A percentile compares a stretch with the other conserved stretches of the same genome.
These are phyloP conservation scores for Coniochaeta sp. DNA, from an alignment of 2,329 filamentous ascomycete genomes.

Conservation along the genomic window DNA sequence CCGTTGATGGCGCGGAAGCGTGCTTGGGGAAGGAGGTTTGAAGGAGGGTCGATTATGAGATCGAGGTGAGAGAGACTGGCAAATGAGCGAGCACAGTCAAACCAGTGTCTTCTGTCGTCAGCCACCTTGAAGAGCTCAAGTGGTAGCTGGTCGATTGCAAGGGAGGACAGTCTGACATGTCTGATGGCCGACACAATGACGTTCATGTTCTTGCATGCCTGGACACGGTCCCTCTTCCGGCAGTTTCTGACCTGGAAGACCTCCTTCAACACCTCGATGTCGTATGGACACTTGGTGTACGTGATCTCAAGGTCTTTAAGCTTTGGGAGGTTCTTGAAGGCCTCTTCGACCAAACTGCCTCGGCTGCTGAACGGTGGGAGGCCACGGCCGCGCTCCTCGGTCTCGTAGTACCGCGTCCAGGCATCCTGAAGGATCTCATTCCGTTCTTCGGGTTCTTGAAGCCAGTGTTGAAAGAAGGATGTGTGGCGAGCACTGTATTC, in stretches of 20 bases:
- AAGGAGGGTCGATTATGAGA: conserved; percentile 27
- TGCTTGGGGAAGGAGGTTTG: conserved; percentile 21
- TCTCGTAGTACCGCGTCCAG: conserved; percentile 28
- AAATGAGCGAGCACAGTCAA: conserved; percentile 31
- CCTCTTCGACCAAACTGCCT: conserved; percentile 26
- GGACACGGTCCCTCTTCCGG: conserved; percentile 28
- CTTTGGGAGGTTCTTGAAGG: conserved; percentile 30
- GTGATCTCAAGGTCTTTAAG: conserved; percentile 30
- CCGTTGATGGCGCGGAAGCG: conserved; percentile 33
- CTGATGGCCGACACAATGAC: conserved; percentile 29
- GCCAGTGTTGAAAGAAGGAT: conserved; percentile 27
- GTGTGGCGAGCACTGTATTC: conserved; percentile 29
- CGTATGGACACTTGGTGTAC: conserved; percentile 31
- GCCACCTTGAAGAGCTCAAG: conserved; percentile 31
- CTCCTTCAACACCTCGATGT: conserved; percentile 27
- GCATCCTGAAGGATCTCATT: conserved; percentile 24
- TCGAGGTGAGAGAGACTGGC: conserved; percentile 29
- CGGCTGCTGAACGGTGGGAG: conserved; percentile 27
- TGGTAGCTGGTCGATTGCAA: conserved; percentile 34
- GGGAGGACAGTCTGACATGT: conserved; percentile 25
- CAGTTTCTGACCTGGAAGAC: conserved; percentile 29
- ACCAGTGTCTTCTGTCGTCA: conserved; percentile 31
- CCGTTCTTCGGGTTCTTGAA: conserved; percentile 27
- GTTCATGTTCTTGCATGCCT: conserved; percentile 30
- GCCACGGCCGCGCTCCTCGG: conserved; percentile 22